phyloP scores from a whole-genome alignment of 2,329 filamentous ascomycete genomes.

The Xylaria sp. region DNA sequence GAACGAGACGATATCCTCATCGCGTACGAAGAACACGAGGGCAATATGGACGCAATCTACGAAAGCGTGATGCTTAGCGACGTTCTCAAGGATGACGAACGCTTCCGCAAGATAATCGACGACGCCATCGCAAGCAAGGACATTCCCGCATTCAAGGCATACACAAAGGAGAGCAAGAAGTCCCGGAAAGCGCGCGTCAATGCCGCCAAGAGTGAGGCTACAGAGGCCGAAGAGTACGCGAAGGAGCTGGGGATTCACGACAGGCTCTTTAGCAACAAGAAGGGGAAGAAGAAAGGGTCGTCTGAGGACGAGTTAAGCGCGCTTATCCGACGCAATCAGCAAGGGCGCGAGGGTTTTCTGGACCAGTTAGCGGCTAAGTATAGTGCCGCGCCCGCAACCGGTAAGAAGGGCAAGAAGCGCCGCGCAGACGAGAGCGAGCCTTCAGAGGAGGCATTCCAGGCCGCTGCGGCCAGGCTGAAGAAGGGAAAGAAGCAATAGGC shows the following conservation, averaged over 20 bases:
- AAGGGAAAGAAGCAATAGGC: conserved; percentile 34
- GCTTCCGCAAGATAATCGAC: conserved; percentile 82
- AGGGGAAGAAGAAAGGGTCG: conserved; percentile 48
- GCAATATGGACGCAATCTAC: conserved; percentile 79
- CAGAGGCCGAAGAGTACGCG: conserved; percentile 75
- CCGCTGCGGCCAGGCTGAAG: conserved; percentile 58
- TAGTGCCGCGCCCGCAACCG: conserved; percentile 48
- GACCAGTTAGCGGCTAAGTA: conserved; percentile 82
- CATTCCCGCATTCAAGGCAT: conserved; percentile 70
- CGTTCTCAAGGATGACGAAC: conserved; percentile 80
- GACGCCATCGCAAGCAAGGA: conserved; percentile 74
- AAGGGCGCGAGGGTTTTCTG: conserved; percentile 68
- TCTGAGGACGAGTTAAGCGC: conserved; percentile 68
- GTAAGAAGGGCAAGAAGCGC: conserved; percentile 59
- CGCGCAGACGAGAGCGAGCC: conserved; percentile 66
- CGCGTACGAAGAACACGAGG: conserved; percentile 75
- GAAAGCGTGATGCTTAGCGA: conserved; percentile 86
- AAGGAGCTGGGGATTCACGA: conserved; percentile 77
- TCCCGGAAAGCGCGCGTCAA: conserved; percentile 64
- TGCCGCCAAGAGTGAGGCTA: conserved; percentile 68
- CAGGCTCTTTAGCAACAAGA: conserved; percentile 63
- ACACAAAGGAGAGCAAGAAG: conserved; percentile 74
- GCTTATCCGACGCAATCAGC: conserved; percentile 74
- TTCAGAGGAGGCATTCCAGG: conserved; percentile 66
- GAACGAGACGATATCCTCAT: conserved; percentile 78